phyloP scores from a whole-genome alignment of 371 early-diverging fungal species.

The Zancudomyces culisetae region DNA sequence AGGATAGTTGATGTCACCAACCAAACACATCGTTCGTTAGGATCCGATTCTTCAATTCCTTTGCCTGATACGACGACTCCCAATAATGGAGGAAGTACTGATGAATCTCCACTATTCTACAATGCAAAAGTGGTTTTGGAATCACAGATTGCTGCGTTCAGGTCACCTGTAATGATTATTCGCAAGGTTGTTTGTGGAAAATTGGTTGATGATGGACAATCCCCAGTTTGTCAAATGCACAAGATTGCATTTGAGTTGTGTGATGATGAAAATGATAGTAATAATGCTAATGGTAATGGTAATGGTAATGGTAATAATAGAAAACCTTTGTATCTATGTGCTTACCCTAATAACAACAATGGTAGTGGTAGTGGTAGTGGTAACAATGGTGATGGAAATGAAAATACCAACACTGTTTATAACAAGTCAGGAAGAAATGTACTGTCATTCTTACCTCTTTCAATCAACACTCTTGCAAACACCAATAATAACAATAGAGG shows the following conservation, averaged over 20 bases:
- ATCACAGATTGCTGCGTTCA: slow-evolving; percentile 38
- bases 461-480: background rate
- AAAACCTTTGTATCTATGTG: background rate
- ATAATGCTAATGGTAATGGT: no score
- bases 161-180: slow-evolving; percentile 48
- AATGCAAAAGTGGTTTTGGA: slow-evolving; percentile 48
- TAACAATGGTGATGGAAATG: background rate
- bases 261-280: no score
- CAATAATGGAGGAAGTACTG: no score
- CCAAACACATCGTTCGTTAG: no score
- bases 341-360: background rate
- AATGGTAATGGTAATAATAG: no score
- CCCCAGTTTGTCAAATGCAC: slow-evolving; percentile 70
- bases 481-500: background rate
- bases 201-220: slow-evolving; percentile 38
- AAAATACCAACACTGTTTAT: background rate
- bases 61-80: no score
- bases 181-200: slow-evolving; percentile 61
- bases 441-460: background rate
- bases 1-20: slow-evolving; percentile 25
- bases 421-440: background rate
- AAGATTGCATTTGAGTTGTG: slow-evolving; percentile 54
- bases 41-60: background rate
- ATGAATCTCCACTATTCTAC: slow-evolving; percentile 36
- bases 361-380: background rate